Evolutionary conservation across 2,329 filamentous ascomycete species (phyloP).

Genomic region (Cercospora canescens): DNA sequence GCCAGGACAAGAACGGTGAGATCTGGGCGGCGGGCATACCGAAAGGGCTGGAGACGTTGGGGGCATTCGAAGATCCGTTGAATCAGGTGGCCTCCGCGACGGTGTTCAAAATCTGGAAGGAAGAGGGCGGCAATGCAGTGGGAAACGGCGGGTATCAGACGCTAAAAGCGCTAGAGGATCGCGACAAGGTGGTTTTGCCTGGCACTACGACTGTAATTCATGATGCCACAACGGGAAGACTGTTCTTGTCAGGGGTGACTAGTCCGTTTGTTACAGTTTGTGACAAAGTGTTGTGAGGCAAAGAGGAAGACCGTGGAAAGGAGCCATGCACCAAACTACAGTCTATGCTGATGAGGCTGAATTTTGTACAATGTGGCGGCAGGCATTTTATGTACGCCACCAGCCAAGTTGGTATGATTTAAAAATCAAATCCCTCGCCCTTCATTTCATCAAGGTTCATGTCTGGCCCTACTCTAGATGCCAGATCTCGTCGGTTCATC

Average conservation of each 20-base stretch:
- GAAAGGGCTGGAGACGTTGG: constrained; percentile 10
- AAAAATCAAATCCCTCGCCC: constrained; percentile 81
- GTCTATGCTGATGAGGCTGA: neutral
- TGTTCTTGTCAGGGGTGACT: constrained; percentile 23
- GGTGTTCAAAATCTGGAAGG: constrained; percentile 18
- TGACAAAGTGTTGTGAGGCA: constrained; percentile 10
- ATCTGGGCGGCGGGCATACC: constrained; percentile 25
- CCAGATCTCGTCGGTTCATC: constrained; percentile 87
- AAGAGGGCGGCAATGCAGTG: constrained; percentile 5
- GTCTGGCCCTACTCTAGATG: constrained; percentile 81
- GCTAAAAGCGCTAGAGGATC: constrained; percentile 23
- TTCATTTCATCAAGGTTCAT: constrained; percentile 91
- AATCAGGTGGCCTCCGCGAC: constrained; percentile 9
- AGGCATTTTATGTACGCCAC: neutral
- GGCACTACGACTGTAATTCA: constrained; percentile 25
- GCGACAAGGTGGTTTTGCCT: constrained; percentile 20
- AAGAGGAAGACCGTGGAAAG: neutral
- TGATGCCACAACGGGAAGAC: constrained; percentile 23
- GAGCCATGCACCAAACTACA: neutral
- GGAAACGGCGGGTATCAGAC: constrained; percentile 8
- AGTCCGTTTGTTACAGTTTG: constrained; percentile 27
- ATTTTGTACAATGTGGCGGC: neutral
- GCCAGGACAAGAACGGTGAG: constrained; percentile 20
- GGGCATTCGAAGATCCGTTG: constrained; percentile 21
- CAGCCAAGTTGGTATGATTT: constrained; percentile 10